Evolutionary conservation across 2,329 filamentous ascomycete species (phyloP).

Genomic region (Claviceps monticola): DNA sequence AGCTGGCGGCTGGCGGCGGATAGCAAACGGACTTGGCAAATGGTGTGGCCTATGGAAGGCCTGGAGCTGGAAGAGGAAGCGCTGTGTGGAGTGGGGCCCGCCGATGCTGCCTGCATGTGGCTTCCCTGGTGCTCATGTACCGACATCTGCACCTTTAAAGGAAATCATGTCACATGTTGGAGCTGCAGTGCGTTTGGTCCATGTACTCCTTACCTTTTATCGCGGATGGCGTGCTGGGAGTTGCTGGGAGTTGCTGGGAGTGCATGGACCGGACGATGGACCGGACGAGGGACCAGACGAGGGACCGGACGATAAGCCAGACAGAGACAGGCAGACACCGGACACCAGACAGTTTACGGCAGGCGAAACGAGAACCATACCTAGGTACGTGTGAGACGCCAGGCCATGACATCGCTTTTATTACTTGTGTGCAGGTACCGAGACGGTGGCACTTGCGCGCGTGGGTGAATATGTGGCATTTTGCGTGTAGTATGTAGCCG

Average conservation of each 20-base stretch:
- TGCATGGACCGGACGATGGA: too few relatives aligned
- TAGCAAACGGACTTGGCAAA: background rate
- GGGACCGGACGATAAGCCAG: too few relatives aligned
- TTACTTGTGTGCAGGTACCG: background rate
- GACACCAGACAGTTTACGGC: background rate
- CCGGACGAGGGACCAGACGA: too few relatives aligned
- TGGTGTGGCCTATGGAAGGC: background rate
- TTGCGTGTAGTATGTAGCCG: background rate
- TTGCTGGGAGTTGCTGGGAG: too few relatives aligned
- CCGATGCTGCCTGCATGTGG: too few relatives aligned
- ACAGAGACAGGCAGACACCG: too few relatives aligned
- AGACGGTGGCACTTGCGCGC: background rate
- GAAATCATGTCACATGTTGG: too few relatives aligned
- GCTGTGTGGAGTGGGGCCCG: background rate
- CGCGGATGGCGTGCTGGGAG: too few relatives aligned
- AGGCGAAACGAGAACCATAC: background rate
- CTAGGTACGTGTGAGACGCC: background rate
- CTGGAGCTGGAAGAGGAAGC: background rate
- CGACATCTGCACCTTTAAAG: too few relatives aligned
- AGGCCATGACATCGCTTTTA: background rate
- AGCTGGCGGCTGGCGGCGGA: constrained; percentile 10
- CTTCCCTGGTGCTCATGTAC: too few relatives aligned
- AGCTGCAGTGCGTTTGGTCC: too few relatives aligned
- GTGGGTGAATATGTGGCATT: background rate
- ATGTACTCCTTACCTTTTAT: too few relatives aligned